phyloP scores from a whole-genome alignment of 345 rosid species.

The Cochlearia excelsa region DNA sequence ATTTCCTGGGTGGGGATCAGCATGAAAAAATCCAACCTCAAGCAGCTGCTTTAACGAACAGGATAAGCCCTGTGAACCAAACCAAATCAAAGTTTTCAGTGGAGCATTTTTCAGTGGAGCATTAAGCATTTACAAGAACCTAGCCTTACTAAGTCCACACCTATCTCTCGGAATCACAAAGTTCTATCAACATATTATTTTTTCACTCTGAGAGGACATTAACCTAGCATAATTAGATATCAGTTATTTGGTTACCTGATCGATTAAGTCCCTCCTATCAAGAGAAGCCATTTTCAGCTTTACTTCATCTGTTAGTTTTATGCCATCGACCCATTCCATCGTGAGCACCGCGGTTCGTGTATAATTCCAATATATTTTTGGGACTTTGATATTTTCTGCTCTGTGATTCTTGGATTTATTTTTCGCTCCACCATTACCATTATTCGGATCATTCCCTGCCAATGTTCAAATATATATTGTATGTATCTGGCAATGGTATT shows the following conservation, averaged over 20 bases:
- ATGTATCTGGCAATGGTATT: not conserved
- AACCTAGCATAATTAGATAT: conserved; percentile 1
- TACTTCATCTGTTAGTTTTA: conserved; percentile 81
- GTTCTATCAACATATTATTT: conserved; percentile 3
- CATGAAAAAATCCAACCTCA: conserved; percentile 96
- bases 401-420: conserved; percentile 39
- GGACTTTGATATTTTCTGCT: conserved; percentile 63
- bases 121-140: conserved; percentile 19
- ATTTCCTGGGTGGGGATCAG: conserved; percentile 99
- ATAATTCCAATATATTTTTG: conserved; percentile 81
- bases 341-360: conserved; percentile 86
- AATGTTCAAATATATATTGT: conserved; percentile 4
- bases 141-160: conserved; percentile 12
- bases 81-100: conserved; percentile 13
- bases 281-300: conserved; percentile 54
- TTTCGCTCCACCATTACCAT: conserved; percentile 34
- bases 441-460: conserved; percentile 45
- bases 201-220: conserved; percentile 8
- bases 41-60: conserved; percentile 94
- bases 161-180: conserved; percentile 5
- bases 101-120: conserved; percentile 12
- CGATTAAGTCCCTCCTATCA: conserved; percentile 72
- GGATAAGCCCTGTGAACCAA: conserved; percentile 62
- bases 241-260: conserved; percentile 54
- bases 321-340: conserved; percentile 97